phyloP scores from a whole-genome alignment of 805 yeast genomes.

The Maudiozyma bulderi region DNA sequence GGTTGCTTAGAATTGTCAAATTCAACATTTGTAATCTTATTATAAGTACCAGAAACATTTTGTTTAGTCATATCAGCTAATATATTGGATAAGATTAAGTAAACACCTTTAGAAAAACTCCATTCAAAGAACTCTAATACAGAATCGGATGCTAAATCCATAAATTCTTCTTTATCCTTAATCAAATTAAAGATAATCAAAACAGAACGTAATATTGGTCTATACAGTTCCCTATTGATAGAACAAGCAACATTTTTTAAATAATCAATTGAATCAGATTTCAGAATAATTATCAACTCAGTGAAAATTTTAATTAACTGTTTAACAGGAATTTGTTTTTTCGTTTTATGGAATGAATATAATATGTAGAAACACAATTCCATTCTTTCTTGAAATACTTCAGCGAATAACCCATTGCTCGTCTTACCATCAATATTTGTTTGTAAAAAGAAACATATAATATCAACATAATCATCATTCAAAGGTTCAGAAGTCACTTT shows the following conservation, averaged over 20 bases:
- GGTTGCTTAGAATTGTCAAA: conserved; percentile 17
- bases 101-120: conserved; percentile 59
- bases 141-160: conserved; percentile 41
- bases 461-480: conserved; percentile 28
- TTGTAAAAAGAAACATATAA: conserved; percentile 42
- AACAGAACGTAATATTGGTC: conserved; percentile 53
- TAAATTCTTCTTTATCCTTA: conserved; percentile 33
- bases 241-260: conserved; percentile 32
- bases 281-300: conserved; percentile 30
- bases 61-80: conserved; percentile 42
- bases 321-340: conserved; percentile 16
- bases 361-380: conserved; percentile 52
- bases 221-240: conserved; percentile 36
- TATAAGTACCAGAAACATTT: not conserved
- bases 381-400: conserved; percentile 50
- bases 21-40: too few species aligned
- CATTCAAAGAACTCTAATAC: conserved; percentile 50
- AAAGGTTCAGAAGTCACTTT: conserved; percentile 31
- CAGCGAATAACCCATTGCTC: conserved; percentile 36
- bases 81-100: conserved; percentile 45
- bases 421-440: conserved; percentile 42
- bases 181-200: conserved; percentile 37
- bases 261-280: conserved; percentile 42
- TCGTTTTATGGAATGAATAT: conserved; percentile 20
- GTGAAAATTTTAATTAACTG: conserved; percentile 18